Evolutionary conservation across 176 grass and related monocot species (phyloP).

Genomic region (Oryza brachyantha): DNA sequence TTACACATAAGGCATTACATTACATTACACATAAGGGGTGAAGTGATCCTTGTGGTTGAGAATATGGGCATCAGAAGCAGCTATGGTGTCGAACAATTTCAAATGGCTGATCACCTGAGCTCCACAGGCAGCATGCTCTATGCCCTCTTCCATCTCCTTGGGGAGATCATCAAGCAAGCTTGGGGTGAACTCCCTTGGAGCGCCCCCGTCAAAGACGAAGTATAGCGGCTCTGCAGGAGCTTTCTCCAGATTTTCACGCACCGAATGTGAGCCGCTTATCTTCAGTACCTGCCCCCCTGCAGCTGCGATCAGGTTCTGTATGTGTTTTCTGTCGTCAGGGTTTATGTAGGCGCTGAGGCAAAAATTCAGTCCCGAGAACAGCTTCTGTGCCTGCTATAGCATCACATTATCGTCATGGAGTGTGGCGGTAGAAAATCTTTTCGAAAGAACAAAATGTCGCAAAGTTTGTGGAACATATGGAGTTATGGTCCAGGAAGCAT

Average conservation of each 20-base stretch:
- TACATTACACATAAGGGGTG: neutral
- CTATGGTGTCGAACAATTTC: conserved; percentile 20
- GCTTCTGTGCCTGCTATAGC: conserved; percentile 28
- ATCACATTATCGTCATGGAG: neutral
- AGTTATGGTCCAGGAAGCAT: neutral
- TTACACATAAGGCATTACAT: neutral
- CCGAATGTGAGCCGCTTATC: neutral
- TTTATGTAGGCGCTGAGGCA: conserved; percentile 39
- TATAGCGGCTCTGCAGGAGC: neutral
- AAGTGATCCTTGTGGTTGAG: neutral
- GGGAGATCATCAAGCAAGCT: neutral
- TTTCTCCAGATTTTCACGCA: neutral
- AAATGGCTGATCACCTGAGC: conserved; percentile 15
- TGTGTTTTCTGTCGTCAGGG: neutral
- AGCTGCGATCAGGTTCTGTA: neutral
- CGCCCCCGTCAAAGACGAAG: conserved; percentile 11
- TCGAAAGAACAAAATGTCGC: neutral
- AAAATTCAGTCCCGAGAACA: conserved; percentile 36
- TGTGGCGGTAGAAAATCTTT: neutral
- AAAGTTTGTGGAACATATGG: neutral
- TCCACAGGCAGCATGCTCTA: neutral
- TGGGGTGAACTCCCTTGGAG: neutral
- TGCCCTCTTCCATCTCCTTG: conserved; percentile 11
- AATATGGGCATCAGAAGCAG: neutral
- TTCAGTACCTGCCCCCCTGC: conserved; percentile 26